These are phyloP conservation scores for Mycogone perniciosa DNA, from an alignment of 2,329 filamentous ascomycete genomes.

Conservation along the genomic window DNA sequence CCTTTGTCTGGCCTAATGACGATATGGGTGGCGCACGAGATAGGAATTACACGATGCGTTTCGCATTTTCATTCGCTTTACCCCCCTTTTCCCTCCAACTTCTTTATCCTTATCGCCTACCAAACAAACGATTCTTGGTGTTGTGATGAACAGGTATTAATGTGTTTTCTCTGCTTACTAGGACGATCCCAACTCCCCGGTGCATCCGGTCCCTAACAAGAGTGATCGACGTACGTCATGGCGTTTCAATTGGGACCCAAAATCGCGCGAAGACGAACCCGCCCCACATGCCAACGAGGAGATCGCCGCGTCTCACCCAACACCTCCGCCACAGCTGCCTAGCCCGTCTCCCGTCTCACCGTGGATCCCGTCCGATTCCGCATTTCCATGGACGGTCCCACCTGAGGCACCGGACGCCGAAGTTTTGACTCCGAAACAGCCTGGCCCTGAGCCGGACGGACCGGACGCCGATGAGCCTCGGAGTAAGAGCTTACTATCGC, in stretches of 20 bases:
- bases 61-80: constrained; percentile 17
- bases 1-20: constrained; percentile 28
- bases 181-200: constrained; percentile 30
- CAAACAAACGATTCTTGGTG: constrained; percentile 21
- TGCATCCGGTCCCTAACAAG: constrained; percentile 31
- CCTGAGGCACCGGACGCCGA: neutral
- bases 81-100: neutral
- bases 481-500: neutral
- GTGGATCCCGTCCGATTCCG: constrained; percentile 8
- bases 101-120: constrained; percentile 6
- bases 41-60: constrained; percentile 36
- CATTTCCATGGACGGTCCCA: constrained; percentile 7
- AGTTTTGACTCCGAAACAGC: neutral
- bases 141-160: constrained; percentile 30
- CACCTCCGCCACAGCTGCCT: constrained; percentile 12
- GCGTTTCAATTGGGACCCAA: constrained; percentile 33
- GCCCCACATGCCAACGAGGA: constrained; percentile 19
- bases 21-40: constrained; percentile 33
- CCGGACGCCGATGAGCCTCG: neutral
- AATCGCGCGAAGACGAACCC: constrained; percentile 23
- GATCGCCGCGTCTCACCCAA: constrained; percentile 10
- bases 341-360: constrained; percentile 12
- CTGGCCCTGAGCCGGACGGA: constrained; percentile 5
- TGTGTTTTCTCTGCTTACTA: constrained; percentile 22
- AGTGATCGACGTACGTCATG: constrained; percentile 39